A percentile compares a stretch with the other conserved stretches of the same genome.
Evolutionary conservation across 2,329 filamentous ascomycete genomes (phyloP).

Genomic region (Nemania bipapillata): DNA sequence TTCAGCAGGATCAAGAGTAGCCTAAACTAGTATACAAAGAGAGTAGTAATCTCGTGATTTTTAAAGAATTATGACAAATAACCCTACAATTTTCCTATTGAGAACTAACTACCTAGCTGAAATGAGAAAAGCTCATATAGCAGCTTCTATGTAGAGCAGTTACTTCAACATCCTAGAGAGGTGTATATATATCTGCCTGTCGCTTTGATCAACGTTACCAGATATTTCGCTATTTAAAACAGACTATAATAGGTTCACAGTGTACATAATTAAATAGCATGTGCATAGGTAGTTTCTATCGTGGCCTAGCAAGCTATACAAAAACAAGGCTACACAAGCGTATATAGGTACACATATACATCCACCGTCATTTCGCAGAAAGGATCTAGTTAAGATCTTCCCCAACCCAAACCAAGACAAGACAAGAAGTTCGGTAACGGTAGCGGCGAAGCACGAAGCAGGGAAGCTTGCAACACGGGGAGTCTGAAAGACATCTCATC

Average conservation of each 20-base stretch:
- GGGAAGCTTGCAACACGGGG: slow-evolving; percentile 17
- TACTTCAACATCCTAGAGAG: background rate
- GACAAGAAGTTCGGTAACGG: slow-evolving; percentile 1
- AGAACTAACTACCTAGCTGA: background rate
- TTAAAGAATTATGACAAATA: background rate
- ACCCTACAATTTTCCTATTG: background rate
- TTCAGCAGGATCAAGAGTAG: too few relatives aligned
- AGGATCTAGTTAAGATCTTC: background rate
- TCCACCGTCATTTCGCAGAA: background rate
- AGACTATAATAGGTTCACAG: background rate
- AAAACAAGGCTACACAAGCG: background rate
- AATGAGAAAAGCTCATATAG: background rate
- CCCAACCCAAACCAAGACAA: background rate
- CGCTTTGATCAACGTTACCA: background rate
- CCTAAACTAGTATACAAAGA: too few relatives aligned
- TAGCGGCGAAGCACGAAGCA: slow-evolving; percentile 8
- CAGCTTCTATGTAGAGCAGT: background rate
- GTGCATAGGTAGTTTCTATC: background rate
- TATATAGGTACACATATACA: too few relatives aligned
- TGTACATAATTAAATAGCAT: background rate
- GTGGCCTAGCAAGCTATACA: background rate
- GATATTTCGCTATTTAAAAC: background rate
- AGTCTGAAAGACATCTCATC: slow-evolving; percentile 8
- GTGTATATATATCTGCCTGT: background rate
- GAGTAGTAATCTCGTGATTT: background rate